Evolutionary conservation across 331 rosid genomes (phyloP).

Genomic region (Malus hybrid): DNA sequence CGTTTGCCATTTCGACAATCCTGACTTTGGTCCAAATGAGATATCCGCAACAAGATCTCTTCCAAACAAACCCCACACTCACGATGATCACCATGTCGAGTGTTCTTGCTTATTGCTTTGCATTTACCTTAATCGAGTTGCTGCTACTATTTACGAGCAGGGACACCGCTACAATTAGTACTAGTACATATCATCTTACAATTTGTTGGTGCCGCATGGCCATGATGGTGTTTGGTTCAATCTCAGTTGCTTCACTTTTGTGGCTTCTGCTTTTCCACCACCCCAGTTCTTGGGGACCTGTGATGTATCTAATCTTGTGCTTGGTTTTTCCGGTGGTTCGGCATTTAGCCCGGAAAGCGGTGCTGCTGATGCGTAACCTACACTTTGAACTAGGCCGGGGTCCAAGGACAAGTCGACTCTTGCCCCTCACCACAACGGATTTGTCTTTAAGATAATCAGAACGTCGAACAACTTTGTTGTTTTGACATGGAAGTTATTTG

Average conservation of each 20-base stretch:
- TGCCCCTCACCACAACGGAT: background rate
- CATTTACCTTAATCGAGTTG: background rate
- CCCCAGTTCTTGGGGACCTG: background rate
- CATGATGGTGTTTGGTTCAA: background rate
- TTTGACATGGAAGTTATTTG: fast-evolving
- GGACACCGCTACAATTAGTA: no score
- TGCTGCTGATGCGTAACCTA: background rate
- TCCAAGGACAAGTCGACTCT: background rate
- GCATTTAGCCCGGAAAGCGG: background rate
- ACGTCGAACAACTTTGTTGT: no score
- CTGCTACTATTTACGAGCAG: no score
- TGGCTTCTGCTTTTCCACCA: background rate
- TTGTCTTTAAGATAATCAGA: background rate
- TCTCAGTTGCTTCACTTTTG: background rate
- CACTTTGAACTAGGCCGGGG: background rate
- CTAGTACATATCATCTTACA: no score
- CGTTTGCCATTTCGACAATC: background rate
- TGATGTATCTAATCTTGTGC: background rate
- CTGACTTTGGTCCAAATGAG: background rate
- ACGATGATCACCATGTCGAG: background rate
- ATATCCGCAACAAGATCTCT: background rate
- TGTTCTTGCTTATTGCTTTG: background rate
- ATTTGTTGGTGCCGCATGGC: background rate
- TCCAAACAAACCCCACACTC: background rate
- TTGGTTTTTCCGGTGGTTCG: background rate